phyloP scores from a whole-genome alignment of 2,329 filamentous ascomycete species.

The Colletotrichum higginsianum region DNA sequence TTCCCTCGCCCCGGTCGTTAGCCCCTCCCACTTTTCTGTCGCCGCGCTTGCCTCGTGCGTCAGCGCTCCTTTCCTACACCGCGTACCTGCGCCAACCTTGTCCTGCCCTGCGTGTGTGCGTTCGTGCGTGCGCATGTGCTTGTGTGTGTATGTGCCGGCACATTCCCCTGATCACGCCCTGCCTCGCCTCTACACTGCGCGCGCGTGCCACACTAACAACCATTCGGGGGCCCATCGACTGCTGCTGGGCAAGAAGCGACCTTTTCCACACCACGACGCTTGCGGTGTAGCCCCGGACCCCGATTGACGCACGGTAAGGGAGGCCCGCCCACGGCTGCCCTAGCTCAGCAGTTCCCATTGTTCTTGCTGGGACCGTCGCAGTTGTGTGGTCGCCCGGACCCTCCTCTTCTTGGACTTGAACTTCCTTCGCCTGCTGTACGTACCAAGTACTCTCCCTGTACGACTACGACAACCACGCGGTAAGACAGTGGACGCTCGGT shows the following conservation, averaged over 20 bases:
- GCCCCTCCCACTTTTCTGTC: constrained; percentile 61
- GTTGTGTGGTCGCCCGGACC: constrained; percentile 7
- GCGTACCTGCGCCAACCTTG: constrained; percentile 28
- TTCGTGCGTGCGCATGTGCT: not conserved
- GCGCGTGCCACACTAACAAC: not conserved
- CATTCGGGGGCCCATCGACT: not conserved
- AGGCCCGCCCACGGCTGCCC: constrained; percentile 24
- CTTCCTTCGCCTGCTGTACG: constrained; percentile 23
- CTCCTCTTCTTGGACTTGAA: constrained; percentile 11
- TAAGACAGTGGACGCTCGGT: not conserved
- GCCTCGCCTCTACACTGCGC: not conserved
- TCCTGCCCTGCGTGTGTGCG: not conserved
- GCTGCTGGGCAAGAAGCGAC: not conserved
- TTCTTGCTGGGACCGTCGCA: constrained; percentile 29
- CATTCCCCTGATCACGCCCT: not conserved
- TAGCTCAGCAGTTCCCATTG: constrained; percentile 32
- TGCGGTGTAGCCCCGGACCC: constrained; percentile 12
- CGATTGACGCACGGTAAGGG: constrained; percentile 25
- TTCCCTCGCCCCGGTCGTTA: constrained; percentile 8
- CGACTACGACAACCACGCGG: not conserved
- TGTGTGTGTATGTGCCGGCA: not conserved
- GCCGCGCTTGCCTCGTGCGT: constrained; percentile 5
- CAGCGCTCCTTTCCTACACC: not conserved
- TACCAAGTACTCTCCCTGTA: constrained; percentile 20
- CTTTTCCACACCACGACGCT: constrained; percentile 17